Evolutionary conservation across 2,329 filamentous ascomycete genomes (phyloP).

Genomic region (Curvularia sp.): DNA sequence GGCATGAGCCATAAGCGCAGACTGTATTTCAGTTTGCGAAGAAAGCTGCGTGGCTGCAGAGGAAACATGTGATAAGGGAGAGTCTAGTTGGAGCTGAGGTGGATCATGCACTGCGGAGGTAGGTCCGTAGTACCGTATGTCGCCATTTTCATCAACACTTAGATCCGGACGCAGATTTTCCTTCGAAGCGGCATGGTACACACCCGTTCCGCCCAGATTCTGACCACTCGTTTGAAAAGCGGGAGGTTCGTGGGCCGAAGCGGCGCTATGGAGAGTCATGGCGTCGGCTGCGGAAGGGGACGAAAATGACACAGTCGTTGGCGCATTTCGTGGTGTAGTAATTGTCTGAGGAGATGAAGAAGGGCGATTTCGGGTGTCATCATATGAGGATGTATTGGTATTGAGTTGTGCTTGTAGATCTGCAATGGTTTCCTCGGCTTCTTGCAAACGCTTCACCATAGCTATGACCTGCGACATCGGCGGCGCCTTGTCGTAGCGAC

Average conservation of each 20-base stretch:
- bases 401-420: slow-evolving; percentile 1
- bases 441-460: slow-evolving; percentile 37
- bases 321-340: not conserved
- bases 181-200: not conserved
- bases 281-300: not conserved
- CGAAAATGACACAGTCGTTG: not conserved
- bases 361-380: not conserved
- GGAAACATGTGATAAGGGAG: not conserved
- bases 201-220: no score
- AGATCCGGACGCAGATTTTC: slow-evolving; percentile 1
- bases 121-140: slow-evolving; percentile 16
- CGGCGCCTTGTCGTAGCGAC: slow-evolving; percentile 45
- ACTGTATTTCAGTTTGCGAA: not conserved
- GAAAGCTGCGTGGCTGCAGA: not conserved
- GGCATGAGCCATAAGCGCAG: not conserved
- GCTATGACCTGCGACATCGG: slow-evolving; percentile 45
- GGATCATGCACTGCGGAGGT: slow-evolving; percentile 20
- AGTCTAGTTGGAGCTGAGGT: slow-evolving; percentile 1
- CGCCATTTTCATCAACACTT: slow-evolving; percentile 11
- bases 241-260: not conserved
- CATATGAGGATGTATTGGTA: not conserved
- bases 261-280: not conserved
- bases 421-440: slow-evolving; percentile 8
- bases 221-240: not conserved
- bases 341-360: not conserved